phyloP scores from a whole-genome alignment of 2,329 filamentous ascomycete genomes.

The Epichloe aotearoae region DNA sequence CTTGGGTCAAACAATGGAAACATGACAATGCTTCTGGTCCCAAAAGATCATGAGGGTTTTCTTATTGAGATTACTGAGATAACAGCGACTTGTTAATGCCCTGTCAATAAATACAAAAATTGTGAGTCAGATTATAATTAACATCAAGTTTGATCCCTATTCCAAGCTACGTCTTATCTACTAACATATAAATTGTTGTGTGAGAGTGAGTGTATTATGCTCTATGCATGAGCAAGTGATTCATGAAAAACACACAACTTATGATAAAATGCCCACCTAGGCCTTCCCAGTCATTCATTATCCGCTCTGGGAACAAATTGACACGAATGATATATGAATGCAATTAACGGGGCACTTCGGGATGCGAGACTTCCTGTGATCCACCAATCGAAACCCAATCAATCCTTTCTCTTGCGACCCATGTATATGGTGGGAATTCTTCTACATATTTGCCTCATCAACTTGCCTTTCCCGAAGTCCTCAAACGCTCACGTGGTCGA shows the following conservation, averaged over 20 bases:
- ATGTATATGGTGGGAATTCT: not conserved
- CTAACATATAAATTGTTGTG: not conserved
- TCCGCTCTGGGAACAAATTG: not conserved
- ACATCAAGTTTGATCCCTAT: too few species aligned
- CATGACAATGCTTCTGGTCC: slow-evolving; percentile 1
- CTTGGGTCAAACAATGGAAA: slow-evolving; percentile 77
- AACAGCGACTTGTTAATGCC: too few species aligned
- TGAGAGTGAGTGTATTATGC: too few species aligned
- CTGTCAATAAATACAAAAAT: too few species aligned
- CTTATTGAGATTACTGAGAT: not conserved
- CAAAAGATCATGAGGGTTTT: not conserved
- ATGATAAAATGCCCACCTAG: not conserved
- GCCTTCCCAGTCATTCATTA: not conserved
- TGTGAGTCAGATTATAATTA: too few species aligned
- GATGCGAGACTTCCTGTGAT: not conserved
- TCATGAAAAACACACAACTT: too few species aligned
- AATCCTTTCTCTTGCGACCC: not conserved
- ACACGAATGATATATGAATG: not conserved
- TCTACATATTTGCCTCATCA: not conserved
- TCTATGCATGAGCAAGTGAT: too few species aligned
- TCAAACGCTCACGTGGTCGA: not conserved
- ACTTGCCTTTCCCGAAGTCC: not conserved
- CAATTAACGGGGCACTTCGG: not conserved
- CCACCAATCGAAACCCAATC: not conserved
- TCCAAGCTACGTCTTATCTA: too few species aligned